These are phyloP conservation scores for Pezicula rhizophila DNA, from an alignment of 2,329 filamentous ascomycete species.

Conservation along the genomic window DNA sequence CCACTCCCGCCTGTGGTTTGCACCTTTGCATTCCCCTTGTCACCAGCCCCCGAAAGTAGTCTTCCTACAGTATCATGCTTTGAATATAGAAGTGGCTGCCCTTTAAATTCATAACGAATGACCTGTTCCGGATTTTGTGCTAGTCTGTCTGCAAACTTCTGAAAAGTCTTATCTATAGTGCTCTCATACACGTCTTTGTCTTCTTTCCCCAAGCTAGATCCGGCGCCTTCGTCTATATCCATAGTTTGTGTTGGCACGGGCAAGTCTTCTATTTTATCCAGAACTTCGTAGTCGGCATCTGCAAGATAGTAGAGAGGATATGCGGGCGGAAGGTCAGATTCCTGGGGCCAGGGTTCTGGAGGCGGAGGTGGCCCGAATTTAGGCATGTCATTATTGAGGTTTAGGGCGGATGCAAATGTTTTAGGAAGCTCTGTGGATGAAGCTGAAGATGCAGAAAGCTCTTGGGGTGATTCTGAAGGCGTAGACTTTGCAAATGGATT, in stretches of 20 bases:
- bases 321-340: slow-evolving; percentile 56
- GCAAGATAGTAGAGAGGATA: slow-evolving; percentile 74
- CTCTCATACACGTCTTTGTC: slow-evolving; percentile 71
- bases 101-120: slow-evolving; percentile 73
- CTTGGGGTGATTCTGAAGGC: slow-evolving; percentile 37
- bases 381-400: slow-evolving; percentile 53
- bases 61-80: slow-evolving; percentile 69
- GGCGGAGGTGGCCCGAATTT: slow-evolving; percentile 31
- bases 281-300: slow-evolving; percentile 87
- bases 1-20: slow-evolving; percentile 20
- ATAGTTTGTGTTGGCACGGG: slow-evolving; percentile 43
- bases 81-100: slow-evolving; percentile 72
- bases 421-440: slow-evolving; percentile 39
- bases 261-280: slow-evolving; percentile 53
- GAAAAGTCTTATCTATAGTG: slow-evolving; percentile 67
- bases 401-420: slow-evolving; percentile 70
- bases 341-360: slow-evolving; percentile 70
- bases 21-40: slow-evolving; percentile 15
- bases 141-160: slow-evolving; percentile 72
- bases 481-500: slow-evolving; percentile 40
- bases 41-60: slow-evolving; percentile 36
- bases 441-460: slow-evolving; percentile 14
- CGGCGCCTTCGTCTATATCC: slow-evolving; percentile 38
- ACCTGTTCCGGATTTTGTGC: slow-evolving; percentile 78
- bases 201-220: slow-evolving; percentile 40